These are phyloP conservation scores for Cyclocybe aegerita DNA, from an alignment of 768 basidiomycete species.

Conservation along the genomic window DNA sequence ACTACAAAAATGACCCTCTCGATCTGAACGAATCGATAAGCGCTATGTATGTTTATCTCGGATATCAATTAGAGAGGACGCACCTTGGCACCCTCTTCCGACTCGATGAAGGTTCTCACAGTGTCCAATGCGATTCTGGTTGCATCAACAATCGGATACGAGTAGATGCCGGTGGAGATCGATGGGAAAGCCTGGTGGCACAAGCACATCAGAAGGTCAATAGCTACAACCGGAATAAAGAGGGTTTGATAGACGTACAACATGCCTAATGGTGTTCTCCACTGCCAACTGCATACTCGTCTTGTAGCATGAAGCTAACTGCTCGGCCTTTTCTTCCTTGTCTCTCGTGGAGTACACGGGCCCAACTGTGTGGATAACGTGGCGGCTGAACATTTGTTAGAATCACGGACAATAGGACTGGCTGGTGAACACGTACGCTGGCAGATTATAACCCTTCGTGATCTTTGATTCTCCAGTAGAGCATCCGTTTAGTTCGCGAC, in stretches of 20 bases:
- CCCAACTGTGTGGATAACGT: slow-evolving; percentile 83
- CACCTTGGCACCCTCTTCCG: slow-evolving; percentile 47
- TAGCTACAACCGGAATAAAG: neutral
- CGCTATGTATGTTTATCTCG: no score
- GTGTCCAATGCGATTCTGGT: slow-evolving; percentile 67
- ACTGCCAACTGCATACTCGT: slow-evolving; percentile 62
- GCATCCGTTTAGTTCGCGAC: slow-evolving; percentile 64
- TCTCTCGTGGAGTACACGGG: slow-evolving; percentile 55
- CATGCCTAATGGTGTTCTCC: slow-evolving; percentile 56
- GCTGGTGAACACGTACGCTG: slow-evolving; percentile 53
- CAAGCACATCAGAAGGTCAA: neutral
- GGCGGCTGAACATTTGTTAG: slow-evolving; percentile 40
- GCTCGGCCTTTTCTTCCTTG: slow-evolving; percentile 43
- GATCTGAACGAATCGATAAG: slow-evolving; percentile 35
- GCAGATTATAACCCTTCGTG: slow-evolving; percentile 73
- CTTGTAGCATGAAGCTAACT: slow-evolving; percentile 69
- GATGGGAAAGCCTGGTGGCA: slow-evolving; percentile 69
- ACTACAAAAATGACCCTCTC: slow-evolving; percentile 76
- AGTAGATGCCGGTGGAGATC: slow-evolving; percentile 78
- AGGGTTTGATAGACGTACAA: slow-evolving; percentile 43
- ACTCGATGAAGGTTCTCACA: slow-evolving; percentile 57
- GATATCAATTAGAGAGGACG: slow-evolving; percentile 10
- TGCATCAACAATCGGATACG: slow-evolving; percentile 74
- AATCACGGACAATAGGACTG: neutral
- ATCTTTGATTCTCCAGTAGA: slow-evolving; percentile 76